Evolutionary conservation across 1,284 basidiomycete species (phyloP).

Genomic region (Heterobasidion occidentale): DNA sequence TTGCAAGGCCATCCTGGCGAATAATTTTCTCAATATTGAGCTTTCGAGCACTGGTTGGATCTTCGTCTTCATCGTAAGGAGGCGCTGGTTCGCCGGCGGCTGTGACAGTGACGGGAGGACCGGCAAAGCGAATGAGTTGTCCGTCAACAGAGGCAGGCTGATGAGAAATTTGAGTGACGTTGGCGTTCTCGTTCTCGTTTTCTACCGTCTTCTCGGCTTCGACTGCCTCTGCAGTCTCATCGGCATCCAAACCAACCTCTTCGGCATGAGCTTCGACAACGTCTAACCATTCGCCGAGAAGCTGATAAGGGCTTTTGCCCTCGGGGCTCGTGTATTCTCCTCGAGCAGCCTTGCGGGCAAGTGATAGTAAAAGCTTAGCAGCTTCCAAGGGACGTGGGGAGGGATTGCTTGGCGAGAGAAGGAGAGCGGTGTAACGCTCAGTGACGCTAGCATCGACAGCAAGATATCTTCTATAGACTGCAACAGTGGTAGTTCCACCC

Average conservation of each 20-base stretch:
- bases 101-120: conserved; percentile 53
- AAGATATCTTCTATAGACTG: conserved; percentile 89
- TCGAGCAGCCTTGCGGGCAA: conserved; percentile 78
- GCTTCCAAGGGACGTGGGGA: conserved; percentile 86
- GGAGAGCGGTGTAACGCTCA: conserved; percentile 74
- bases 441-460: conserved; percentile 80
- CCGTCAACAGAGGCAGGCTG: conserved; percentile 44
- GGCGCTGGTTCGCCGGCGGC: conserved; percentile 39
- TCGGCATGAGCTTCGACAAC: conserved; percentile 89
- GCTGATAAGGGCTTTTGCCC: conserved; percentile 92
- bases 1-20: conserved; percentile 74
- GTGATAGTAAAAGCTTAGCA: conserved; percentile 80
- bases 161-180: conserved; percentile 17
- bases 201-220: conserved; percentile 23
- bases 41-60: conserved; percentile 63
- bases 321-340: conserved; percentile 87
- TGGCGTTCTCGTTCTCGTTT: conserved; percentile 15
- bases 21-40: conserved; percentile 88
- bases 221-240: conserved; percentile 50
- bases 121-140: conserved; percentile 68
- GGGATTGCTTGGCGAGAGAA: conserved; percentile 61
- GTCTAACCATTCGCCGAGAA: conserved; percentile 90
- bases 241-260: conserved; percentile 86
- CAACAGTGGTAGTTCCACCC: conserved; percentile 81
- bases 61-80: conserved; percentile 75